These are phyloP conservation scores for Parachaetomium inaequale DNA, from an alignment of 495 filamentous ascomycete genomes.

Conservation along the genomic window DNA sequence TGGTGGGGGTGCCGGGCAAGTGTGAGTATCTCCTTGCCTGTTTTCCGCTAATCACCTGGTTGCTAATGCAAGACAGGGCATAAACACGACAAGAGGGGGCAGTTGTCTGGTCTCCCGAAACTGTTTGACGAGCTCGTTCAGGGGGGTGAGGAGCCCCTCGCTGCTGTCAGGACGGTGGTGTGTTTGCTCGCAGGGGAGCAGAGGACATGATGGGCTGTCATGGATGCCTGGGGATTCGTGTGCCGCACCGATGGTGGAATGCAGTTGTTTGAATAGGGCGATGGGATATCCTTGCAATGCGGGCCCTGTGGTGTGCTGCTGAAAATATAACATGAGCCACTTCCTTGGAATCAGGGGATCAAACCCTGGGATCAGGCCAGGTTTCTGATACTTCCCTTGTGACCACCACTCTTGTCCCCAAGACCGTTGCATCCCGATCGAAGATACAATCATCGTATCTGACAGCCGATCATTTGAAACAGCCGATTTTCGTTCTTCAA, in stretches of 20 bases:
- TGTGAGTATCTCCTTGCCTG: constrained; percentile 43
- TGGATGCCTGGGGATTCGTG: background rate
- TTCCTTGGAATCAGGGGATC: too few species aligned
- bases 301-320: too few species aligned
- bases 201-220: constrained; percentile 10
- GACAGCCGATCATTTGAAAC: background rate
- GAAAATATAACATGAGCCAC: too few species aligned
- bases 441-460: too few species aligned
- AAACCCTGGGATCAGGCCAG: too few species aligned
- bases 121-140: constrained; percentile 52
- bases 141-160: constrained; percentile 48
- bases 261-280: background rate
- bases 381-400: too few species aligned
- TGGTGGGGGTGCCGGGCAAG: constrained; percentile 46
- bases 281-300: background rate
- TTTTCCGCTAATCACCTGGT: background rate
- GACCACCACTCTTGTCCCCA: too few species aligned
- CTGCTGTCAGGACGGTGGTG: constrained; percentile 50
- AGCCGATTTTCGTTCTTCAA: background rate
- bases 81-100: constrained; percentile 45
- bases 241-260: background rate
- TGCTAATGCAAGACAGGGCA: constrained; percentile 45
- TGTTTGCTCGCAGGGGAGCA: constrained; percentile 47
- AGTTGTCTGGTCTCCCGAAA: constrained; percentile 46
- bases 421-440: too few species aligned